phyloP scores from a whole-genome alignment of 352 stramenopile species.

The Phytophthora syringae region DNA sequence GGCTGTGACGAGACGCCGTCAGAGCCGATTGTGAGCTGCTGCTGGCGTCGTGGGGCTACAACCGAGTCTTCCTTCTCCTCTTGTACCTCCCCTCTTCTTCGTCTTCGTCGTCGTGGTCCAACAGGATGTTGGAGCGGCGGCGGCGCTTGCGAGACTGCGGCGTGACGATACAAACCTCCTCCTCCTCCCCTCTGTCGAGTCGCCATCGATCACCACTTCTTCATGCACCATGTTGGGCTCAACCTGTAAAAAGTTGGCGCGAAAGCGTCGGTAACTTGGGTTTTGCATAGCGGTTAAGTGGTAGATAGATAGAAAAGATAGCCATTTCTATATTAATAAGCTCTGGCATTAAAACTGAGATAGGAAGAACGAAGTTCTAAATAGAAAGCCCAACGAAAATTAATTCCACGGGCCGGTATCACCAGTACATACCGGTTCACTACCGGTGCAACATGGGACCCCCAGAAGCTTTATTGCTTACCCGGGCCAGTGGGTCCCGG shows the following conservation, averaged over 20 bases:
- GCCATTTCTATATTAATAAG: too few relatives aligned
- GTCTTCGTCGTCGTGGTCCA: slow-evolving; percentile 65
- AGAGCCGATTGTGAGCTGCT: slow-evolving; percentile 23
- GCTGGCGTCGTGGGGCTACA: slow-evolving; percentile 22
- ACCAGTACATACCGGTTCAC: too few relatives aligned
- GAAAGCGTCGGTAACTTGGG: too few relatives aligned
- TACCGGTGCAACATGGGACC: too few relatives aligned
- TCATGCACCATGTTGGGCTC: slow-evolving; percentile 36
- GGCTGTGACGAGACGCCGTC: slow-evolving; percentile 22
- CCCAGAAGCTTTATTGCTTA: too few relatives aligned
- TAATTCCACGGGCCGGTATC: too few relatives aligned
- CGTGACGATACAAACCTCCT: slow-evolving; percentile 62
- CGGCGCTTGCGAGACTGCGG: slow-evolving; percentile 70
- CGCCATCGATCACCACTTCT: slow-evolving; percentile 79
- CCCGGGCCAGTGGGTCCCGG: too few relatives aligned
- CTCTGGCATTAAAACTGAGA: too few relatives aligned
- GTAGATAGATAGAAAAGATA: too few relatives aligned
- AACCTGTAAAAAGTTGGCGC: too few relatives aligned
- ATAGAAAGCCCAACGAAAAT: too few relatives aligned
- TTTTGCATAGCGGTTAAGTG: neutral
- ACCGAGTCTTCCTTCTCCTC: neutral
- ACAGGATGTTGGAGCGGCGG: slow-evolving; percentile 57
- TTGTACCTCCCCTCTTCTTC: slow-evolving; percentile 34
- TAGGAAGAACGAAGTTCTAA: too few relatives aligned
- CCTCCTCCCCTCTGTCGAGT: slow-evolving; percentile 69